Percentiles rank a stretch among this genome's conserved stretches.
phyloP scores from a whole-genome alignment of 75 land plant species.

The Sequoiadendron giganteum region DNA sequence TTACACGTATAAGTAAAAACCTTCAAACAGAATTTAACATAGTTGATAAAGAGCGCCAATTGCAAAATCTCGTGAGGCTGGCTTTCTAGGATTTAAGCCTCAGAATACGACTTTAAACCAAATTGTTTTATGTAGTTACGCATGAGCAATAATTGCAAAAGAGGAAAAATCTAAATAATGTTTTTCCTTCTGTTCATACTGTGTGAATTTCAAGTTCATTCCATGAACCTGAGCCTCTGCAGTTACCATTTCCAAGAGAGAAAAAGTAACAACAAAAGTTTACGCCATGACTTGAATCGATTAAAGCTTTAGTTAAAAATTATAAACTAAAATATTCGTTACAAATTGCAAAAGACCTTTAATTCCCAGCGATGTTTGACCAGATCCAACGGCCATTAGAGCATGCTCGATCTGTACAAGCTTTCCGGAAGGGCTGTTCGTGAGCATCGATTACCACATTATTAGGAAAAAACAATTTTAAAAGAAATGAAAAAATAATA shows the following conservation, averaged over 20 bases:
- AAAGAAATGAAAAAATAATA: neutral
- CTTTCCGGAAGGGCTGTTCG: conserved; percentile 90
- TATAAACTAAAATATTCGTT: neutral
- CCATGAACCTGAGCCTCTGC: neutral
- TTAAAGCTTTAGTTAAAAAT: neutral
- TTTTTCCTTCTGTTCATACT: neutral
- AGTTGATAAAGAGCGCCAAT: neutral
- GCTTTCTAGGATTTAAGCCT: neutral
- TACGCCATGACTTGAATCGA: neutral
- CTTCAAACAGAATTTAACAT: neutral
- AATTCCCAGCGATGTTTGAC: conserved; percentile 96
- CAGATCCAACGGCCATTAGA: conserved; percentile 89
- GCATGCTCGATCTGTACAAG: conserved; percentile 99
- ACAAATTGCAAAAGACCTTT: conserved; percentile 50
- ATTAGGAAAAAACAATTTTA: neutral
- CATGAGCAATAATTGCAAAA: neutral
- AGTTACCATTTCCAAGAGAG: neutral
- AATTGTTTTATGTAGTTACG: neutral
- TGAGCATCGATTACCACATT: neutral
- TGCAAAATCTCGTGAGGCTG: neutral
- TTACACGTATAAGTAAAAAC: neutral
- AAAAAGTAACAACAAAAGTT: neutral
- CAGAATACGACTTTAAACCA: neutral
- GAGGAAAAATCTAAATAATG: neutral
- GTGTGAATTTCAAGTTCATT: neutral